Base-by-base conservation (phyloP, 805 yeast species). In the Candida verbasci region DNA sequence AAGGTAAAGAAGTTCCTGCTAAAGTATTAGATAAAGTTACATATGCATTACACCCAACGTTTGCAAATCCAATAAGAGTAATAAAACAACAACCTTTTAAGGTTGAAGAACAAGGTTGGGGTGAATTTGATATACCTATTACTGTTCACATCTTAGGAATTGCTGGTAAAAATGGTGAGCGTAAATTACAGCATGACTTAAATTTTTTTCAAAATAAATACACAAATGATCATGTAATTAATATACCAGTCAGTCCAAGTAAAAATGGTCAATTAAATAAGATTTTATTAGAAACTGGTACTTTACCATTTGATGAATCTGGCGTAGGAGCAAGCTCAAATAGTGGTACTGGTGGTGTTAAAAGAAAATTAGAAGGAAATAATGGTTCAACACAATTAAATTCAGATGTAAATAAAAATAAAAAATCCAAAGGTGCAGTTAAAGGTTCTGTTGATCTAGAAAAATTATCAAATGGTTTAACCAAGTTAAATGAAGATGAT, bases 51-150 rank as follows among this genome's bases (percentile, higher is more conserved):
- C 98, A 91, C 66, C 97, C 97, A 34, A 93, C 97, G 8, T 91
- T 91, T 64, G 78, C 78, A 34, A 88, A 88, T 58, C 97, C 97
- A 9, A 81, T 76, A 45, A 76, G 97, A 57, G 70, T 82, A 9
- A 58, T 87, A 55, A 86, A 84, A 53, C 81, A 80, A 52, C 76
- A 84, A 8, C 98, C 98, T 9, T 91, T 89, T 64, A 75, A 65
- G 53, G 82, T 91, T 39, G 85, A 79, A 52, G 98, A 91, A 59
- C 82, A 86, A 65, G 98, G 98, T 35, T 91, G 98, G 97, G 98
- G 97, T 58, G 97, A 91, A 48, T 91, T 91, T 53, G 96, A 89
- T 54, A 74, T 93, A 56, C 85, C 85, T 25, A 80, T 93, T 42
- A 72, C 84, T 23, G 68, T 89, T 29, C 83, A 83, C 43, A 65